Conservation (phyloP, 352 stramenopile genomes). For the Aphanomyces astaci region DNA sequence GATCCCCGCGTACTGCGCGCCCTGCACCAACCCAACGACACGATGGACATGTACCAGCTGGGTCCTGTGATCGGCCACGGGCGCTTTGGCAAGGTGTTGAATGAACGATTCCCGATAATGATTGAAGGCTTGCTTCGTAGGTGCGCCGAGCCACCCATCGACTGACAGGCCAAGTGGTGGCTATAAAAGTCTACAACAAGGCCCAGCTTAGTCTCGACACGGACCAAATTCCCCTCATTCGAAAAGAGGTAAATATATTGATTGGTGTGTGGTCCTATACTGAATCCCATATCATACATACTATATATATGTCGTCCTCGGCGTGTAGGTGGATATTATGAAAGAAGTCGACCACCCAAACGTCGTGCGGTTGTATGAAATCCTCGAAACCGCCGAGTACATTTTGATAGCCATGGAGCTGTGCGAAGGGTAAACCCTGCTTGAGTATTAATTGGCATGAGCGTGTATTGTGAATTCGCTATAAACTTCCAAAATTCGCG, state of each 20-base stretch:
- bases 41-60: conserved; percentile 15
- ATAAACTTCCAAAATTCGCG: too few relatives aligned
- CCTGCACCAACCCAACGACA: not conserved
- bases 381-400: conserved; percentile 91
- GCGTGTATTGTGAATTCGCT: too few relatives aligned
- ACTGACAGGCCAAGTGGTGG: conserved; percentile 3
- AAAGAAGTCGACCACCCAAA: conserved; percentile 92
- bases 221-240: conserved; percentile 10
- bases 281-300: too few relatives aligned
- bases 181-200: conserved; percentile 22
- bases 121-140: not conserved
- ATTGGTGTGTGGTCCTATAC: too few relatives aligned
- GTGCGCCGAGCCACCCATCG: conserved; percentile 8
- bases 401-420: conserved; percentile 97
- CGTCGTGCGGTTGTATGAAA: conserved; percentile 94
- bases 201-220: not conserved
- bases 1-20: not conserved
- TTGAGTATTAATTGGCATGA: too few relatives aligned
- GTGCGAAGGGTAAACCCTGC: conserved; percentile 59
- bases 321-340: conserved; percentile 94
- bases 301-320: too few relatives aligned
- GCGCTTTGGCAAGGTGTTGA: not conserved
- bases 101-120: too few relatives aligned
- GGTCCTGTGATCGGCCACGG: conserved; percentile 11
- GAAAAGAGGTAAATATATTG: conserved; percentile 11